phyloP scores from a whole-genome alignment of 2,329 filamentous ascomycete genomes.

The Fusarium buharicum region DNA sequence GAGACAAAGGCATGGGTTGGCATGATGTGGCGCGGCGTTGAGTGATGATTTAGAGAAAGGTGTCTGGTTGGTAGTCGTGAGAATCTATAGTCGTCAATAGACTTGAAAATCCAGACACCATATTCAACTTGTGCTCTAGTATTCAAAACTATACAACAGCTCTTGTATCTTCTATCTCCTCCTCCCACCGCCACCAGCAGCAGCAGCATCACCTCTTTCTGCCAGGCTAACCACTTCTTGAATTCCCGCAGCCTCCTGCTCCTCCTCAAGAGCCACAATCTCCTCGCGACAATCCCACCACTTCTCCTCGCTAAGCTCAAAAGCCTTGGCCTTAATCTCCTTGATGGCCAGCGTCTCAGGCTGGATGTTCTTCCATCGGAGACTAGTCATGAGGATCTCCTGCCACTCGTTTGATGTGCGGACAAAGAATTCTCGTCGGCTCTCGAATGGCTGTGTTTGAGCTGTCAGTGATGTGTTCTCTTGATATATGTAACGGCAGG shows the following conservation, averaged over 20 bases:
- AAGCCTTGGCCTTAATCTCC: constrained; percentile 91
- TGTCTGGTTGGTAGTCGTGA: background rate
- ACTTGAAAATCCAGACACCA: background rate
- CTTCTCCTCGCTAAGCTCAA: constrained; percentile 91
- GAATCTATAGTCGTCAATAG: background rate
- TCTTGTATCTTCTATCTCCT: constrained; percentile 42
- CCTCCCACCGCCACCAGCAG: constrained; percentile 46
- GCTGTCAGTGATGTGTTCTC: background rate
- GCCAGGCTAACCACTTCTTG: constrained; percentile 91
- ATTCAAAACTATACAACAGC: background rate
- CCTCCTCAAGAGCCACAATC: constrained; percentile 89
- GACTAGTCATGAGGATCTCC: constrained; percentile 79
- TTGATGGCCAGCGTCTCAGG: constrained; percentile 80
- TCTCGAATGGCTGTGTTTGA: constrained; percentile 80
- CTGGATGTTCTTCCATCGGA: constrained; percentile 74
- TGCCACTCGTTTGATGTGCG: constrained; percentile 93
- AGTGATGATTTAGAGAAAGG: background rate
- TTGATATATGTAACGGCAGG: background rate
- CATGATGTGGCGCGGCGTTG: background rate
- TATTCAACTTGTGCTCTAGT: background rate
- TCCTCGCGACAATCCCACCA: constrained; percentile 99
- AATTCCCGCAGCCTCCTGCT: constrained; percentile 95
- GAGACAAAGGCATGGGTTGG: background rate
- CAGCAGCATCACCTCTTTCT: constrained; percentile 72
- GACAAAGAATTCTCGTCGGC: constrained; percentile 89